phyloP scores from a whole-genome alignment of 371 early-diverging fungal species.

The Globomyces sp. region DNA sequence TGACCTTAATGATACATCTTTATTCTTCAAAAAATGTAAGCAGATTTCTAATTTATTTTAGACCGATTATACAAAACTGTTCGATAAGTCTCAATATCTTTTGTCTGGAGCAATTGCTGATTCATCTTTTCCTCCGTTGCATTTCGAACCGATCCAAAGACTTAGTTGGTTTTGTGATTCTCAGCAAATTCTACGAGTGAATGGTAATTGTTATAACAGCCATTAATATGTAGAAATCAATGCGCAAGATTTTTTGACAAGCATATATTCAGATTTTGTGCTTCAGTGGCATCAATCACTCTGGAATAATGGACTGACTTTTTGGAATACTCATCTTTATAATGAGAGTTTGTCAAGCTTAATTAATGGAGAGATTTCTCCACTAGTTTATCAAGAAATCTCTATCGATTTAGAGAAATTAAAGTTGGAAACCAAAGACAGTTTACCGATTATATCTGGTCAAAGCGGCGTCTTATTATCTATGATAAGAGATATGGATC shows the following conservation, averaged over 20 bases:
- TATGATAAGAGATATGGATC: constrained; percentile 3
- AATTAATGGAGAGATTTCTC: background rate
- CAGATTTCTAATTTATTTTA: background rate
- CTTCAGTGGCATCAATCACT: constrained; percentile 32
- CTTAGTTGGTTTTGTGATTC: constrained; percentile 25
- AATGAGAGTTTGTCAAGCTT: constrained; percentile 11
- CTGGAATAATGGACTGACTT: constrained; percentile 28
- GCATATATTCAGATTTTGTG: constrained; percentile 27
- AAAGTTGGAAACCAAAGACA: background rate
- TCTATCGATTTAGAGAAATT: constrained; percentile 6
- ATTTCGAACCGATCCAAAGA: constrained; percentile 67
- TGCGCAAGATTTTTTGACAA: background rate
- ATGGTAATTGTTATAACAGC: background rate
- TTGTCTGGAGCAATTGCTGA: constrained; percentile 39
- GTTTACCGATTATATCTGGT: constrained; percentile 17
- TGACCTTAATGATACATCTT: background rate
- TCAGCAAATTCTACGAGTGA: background rate
- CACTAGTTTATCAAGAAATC: constrained; percentile 15
- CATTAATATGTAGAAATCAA: no score
- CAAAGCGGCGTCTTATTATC: constrained; percentile 12
- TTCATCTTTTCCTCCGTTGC: constrained; percentile 61
- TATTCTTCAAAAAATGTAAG: background rate
- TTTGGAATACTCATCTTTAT: constrained; percentile 18
- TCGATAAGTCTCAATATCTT: background rate
- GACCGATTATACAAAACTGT: background rate